Conservation (phyloP, 768 basidiomycete species). For the Hortiboletus flavorubellus region DNA sequence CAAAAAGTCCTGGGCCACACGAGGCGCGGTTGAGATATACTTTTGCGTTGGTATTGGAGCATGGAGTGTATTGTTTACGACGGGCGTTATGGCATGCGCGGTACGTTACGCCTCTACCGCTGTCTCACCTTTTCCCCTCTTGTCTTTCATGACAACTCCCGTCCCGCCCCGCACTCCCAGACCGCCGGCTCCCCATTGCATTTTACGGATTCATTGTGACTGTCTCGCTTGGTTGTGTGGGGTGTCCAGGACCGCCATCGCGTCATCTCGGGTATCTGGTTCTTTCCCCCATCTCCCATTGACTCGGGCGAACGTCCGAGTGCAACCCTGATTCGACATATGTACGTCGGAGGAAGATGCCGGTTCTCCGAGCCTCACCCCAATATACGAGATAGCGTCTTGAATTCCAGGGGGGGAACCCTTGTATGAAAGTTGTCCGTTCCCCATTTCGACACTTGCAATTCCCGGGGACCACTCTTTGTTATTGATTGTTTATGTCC, state of each 20-base stretch:
- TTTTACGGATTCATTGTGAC: not conserved
- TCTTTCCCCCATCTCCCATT: not conserved
- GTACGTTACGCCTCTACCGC: not conserved
- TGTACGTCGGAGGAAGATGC: conserved; percentile 1
- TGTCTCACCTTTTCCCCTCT: not conserved
- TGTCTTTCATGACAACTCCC: not conserved
- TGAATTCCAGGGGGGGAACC: not conserved
- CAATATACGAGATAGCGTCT: not conserved
- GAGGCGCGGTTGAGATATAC: conserved; percentile 8
- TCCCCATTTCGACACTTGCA: conserved; percentile 1
- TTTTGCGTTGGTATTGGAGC: not conserved
- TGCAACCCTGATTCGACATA: conserved; percentile 1
- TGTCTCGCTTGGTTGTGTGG: conserved; percentile 2
- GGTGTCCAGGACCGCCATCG: not conserved
- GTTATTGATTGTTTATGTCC: not conserved
- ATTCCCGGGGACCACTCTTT: conserved; percentile 9
- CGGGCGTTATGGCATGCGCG: conserved; percentile 11
- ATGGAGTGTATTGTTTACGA: conserved; percentile 7
- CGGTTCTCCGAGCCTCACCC: not conserved
- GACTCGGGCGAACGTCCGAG: not conserved
- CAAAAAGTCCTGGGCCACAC: not conserved
- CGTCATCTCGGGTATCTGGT: not conserved
- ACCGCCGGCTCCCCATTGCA: conserved; percentile 5
- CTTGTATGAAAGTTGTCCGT: not conserved
- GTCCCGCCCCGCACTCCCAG: conserved; percentile 2